Percentiles rank a stretch among this genome's conserved stretches.
phyloP scores from a whole-genome alignment of 768 basidiomycete genomes.

The Boletus pseudopeckii region DNA sequence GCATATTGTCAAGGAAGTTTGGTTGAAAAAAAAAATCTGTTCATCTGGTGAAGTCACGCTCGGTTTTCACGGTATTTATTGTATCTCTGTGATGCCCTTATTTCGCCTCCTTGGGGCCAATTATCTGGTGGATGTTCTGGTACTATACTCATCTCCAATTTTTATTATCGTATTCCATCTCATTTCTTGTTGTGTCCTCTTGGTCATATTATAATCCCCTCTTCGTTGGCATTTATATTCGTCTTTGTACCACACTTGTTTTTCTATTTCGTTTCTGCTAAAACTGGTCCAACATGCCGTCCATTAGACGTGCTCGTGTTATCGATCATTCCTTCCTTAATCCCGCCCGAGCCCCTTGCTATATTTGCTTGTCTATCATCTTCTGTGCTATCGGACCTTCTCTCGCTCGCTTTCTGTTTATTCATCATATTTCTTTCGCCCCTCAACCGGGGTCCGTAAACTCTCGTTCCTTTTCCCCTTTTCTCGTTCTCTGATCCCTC shows the following conservation, averaged over 20 bases:
- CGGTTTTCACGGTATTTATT: slow-evolving; percentile 5
- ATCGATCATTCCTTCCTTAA: slow-evolving; percentile 2
- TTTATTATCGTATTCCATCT: slow-evolving; percentile 5
- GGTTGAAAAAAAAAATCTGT: neutral
- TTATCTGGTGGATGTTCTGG: slow-evolving; percentile 8
- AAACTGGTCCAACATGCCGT: slow-evolving; percentile 8
- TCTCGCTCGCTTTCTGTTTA: neutral
- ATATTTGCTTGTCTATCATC: slow-evolving; percentile 7
- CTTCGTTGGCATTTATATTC: slow-evolving; percentile 8
- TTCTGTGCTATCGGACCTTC: slow-evolving; percentile 12
- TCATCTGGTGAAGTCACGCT: neutral
- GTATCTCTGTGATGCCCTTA: neutral
- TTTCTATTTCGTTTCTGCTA: neutral
- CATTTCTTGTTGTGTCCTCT: slow-evolving; percentile 14
- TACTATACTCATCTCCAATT: neutral
- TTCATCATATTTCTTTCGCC: slow-evolving; percentile 6
- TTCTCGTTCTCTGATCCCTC: neutral
- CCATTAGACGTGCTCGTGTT: slow-evolving; percentile 6
- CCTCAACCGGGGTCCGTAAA: neutral
- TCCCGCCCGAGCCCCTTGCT: neutral
- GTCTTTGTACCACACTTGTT: slow-evolving; percentile 10
- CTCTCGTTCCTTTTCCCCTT: neutral
- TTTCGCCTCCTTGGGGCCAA: neutral
- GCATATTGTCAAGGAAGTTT: neutral
- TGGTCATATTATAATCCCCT: slow-evolving; percentile 2